Evolutionary conservation across 108 stramenopile genomes (phyloP).

Genomic region (Nitzschia palea): DNA sequence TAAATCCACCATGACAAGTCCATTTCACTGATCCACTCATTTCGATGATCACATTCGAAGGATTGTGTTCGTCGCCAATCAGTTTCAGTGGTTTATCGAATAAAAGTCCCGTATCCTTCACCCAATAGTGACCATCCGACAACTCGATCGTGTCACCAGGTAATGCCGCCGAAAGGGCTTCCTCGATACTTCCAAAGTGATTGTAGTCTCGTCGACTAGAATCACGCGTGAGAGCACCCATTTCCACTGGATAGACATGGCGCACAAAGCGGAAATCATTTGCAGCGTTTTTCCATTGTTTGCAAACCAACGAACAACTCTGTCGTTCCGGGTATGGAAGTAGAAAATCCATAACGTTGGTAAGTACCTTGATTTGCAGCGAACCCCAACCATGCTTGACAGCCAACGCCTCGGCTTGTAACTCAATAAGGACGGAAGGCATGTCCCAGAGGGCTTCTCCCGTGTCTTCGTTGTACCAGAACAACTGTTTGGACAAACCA

Average conservation of each 20-base stretch:
- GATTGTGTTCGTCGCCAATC: slow-evolving; percentile 82
- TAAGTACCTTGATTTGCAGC: slow-evolving; percentile 55
- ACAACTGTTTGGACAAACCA: slow-evolving; percentile 46
- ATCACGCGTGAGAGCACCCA: slow-evolving; percentile 66
- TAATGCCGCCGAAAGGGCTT: slow-evolving; percentile 59
- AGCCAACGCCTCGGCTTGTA: slow-evolving; percentile 62
- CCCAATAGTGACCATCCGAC: slow-evolving; percentile 87
- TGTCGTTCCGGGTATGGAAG: slow-evolving; percentile 70
- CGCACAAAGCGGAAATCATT: slow-evolving; percentile 69
- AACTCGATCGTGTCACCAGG: slow-evolving; percentile 88
- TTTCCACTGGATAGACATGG: slow-evolving; percentile 84
- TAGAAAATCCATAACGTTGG: slow-evolving; percentile 69
- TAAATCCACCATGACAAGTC: slow-evolving; percentile 69
- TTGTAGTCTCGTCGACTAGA: slow-evolving; percentile 57
- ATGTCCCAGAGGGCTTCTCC: slow-evolving; percentile 84
- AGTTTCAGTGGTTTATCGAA: slow-evolving; percentile 63
- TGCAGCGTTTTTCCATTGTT: slow-evolving; percentile 69
- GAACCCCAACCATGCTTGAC: slow-evolving; percentile 53
- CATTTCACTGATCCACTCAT: slow-evolving; percentile 70
- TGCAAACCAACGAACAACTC: slow-evolving; percentile 50
- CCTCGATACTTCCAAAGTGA: slow-evolving; percentile 68
- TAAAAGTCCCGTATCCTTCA: slow-evolving; percentile 59
- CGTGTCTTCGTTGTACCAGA: slow-evolving; percentile 88
- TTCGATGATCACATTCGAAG: slow-evolving; percentile 81
- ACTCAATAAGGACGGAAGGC: slow-evolving; percentile 61